These are phyloP conservation scores for Dioscorea zingiberensis DNA, from an alignment of 106 monocot species.

Conservation along the genomic window DNA sequence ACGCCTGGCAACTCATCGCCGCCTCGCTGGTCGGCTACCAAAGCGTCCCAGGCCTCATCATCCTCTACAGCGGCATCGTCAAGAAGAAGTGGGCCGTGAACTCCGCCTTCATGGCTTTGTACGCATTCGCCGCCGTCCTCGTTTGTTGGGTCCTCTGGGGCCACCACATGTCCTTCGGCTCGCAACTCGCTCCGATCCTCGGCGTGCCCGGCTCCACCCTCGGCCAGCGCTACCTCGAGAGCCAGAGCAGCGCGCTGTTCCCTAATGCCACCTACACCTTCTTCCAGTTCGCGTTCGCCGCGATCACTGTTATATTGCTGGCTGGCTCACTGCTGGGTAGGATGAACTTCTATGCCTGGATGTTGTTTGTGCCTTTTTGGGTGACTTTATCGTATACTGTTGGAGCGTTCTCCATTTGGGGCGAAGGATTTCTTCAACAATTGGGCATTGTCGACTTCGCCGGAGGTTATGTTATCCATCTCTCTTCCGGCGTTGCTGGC, in stretches of 20 bases:
- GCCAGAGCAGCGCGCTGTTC: constrained; percentile 17
- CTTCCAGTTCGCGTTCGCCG: constrained; percentile 43
- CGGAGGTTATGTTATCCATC: constrained; percentile 51
- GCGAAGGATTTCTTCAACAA: constrained; percentile 39
- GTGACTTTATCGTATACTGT: constrained; percentile 42
- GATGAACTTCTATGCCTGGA: constrained; percentile 49
- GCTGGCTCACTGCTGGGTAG: constrained; percentile 43
- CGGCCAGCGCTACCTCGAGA: constrained; percentile 17
- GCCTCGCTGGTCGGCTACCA: constrained; percentile 32
- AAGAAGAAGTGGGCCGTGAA: constrained; percentile 43
- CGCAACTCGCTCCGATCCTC: constrained; percentile 33
- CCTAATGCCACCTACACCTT: constrained; percentile 28
- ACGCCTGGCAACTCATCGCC: constrained; percentile 29
- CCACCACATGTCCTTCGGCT: constrained; percentile 43
- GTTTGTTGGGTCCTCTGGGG: constrained; percentile 32
- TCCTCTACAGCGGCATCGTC: constrained; percentile 41
- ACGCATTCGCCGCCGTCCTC: constrained; percentile 37
- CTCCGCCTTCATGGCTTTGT: constrained; percentile 42
- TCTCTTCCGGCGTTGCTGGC: too few species aligned
- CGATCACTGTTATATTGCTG: constrained; percentile 38
- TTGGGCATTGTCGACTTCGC: constrained; percentile 49
- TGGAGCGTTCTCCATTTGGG: constrained; percentile 47
- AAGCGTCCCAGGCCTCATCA: constrained; percentile 33
- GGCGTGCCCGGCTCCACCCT: constrained; percentile 30
- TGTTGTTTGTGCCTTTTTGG: constrained; percentile 43